Evolutionary conservation across 345 rosid genomes (phyloP), one percentile per base, ranked within the genome.

Genomic region (Lepidium africanum): DNA sequence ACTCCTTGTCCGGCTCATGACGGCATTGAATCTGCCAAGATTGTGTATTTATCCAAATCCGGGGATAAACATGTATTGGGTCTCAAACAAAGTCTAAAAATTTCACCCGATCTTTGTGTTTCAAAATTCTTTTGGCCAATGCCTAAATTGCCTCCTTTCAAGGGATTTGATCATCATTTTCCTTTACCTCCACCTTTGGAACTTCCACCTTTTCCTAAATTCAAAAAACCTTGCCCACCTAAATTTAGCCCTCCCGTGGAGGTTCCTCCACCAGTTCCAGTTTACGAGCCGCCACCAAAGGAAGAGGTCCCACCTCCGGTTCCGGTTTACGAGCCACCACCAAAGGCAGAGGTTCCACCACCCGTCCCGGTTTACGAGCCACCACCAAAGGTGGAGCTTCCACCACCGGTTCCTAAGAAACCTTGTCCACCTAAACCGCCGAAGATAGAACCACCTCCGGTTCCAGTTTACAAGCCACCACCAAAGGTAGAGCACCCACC

Each of bases 91-190:
- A 90, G 80, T 37, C 76, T 92, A 2, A 90, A 74, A 40, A 82
- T 90, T 74, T 85, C 89, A 1, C 82, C 90, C 0, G 69, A 61
- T 12, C 76, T 88, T 0, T 92, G 98, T 47, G 52, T 83, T 43
- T 86, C 96, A 0, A 84, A 85, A 0, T 77, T 77, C 69, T 54
- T 86, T 9, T 82, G 85, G 91, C 98, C 79, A 59, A 46, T 76
- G 35, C 76, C 80, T 8, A 76, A 73, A 39, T 51, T 56, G 3
- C 77, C 78, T 67, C 80, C 76, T 43, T 64, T 65, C 10, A 71
- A 71, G 45, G 68, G 76, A 8, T 76, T 76, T 68, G 65, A 64
- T 4, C 74, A 67, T 35, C 84, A 32, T 9, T 78, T 59, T 46
- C 65, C 77, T 65, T 56, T 72, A 33, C 75, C 66, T 17, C 80